phyloP scores from a whole-genome alignment of 2,329 filamentous ascomycete species.

The Alternaria brassicae region DNA sequence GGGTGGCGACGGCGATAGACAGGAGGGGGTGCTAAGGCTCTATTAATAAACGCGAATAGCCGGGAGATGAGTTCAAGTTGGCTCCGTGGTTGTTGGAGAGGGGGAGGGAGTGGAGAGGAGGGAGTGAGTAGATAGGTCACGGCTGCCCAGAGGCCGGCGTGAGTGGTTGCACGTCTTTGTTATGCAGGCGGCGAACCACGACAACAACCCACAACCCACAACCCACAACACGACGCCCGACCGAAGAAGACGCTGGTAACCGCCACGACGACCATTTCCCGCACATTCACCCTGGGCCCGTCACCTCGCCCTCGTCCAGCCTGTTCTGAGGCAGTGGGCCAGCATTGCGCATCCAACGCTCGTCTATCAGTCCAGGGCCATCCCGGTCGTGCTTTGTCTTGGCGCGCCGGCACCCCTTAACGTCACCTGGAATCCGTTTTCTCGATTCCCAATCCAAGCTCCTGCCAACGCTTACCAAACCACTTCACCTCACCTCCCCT shows the following conservation, averaged over 20 bases:
- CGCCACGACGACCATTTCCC: not conserved
- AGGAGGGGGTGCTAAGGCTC: not conserved
- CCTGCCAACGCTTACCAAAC: conserved; percentile 16
- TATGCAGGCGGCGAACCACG: conserved; percentile 10
- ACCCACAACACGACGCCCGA: not conserved
- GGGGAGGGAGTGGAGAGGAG: not conserved
- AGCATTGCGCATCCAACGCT: conserved; percentile 18
- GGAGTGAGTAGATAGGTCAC: not conserved
- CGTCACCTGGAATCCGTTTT: conserved; percentile 25
- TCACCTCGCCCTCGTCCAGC: not conserved
- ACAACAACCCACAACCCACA: not conserved
- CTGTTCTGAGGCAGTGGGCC: conserved; percentile 10
- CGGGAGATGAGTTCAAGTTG: conserved; percentile 7
- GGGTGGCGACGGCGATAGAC: conserved; percentile 9
- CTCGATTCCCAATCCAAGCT: conserved; percentile 23
- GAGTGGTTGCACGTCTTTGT: conserved; percentile 6
- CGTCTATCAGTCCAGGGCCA: conserved; percentile 16
- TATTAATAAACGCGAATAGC: conserved; percentile 16
- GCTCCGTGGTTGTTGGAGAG: not conserved
- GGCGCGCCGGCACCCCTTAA: conserved; percentile 25
- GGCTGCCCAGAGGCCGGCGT: not conserved
- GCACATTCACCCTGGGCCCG: not conserved
- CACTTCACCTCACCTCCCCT: not conserved
- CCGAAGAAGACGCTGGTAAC: not conserved
- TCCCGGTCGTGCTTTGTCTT: conserved; percentile 20